phyloP scores from a whole-genome alignment of 2,329 filamentous ascomycete genomes.

The Endocalyx cinctus region DNA sequence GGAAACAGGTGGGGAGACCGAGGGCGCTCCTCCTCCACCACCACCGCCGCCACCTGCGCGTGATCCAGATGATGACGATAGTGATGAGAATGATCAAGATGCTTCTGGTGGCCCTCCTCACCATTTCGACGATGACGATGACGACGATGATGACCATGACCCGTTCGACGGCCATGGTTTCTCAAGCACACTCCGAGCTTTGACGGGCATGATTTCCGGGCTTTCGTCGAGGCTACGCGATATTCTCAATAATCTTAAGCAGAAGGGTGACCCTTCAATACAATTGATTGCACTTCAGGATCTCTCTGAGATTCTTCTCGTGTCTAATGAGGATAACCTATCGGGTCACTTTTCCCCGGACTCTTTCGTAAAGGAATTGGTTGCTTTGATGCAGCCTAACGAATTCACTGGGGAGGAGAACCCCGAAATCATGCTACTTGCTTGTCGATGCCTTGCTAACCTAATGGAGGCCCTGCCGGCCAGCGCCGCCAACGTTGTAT shows the following conservation, averaged over 20 bases:
- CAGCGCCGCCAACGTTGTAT: slow-evolving; percentile 92
- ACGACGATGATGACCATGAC: slow-evolving; percentile 61
- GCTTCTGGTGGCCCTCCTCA: too few relatives aligned
- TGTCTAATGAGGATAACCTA: slow-evolving; percentile 95
- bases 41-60: slow-evolving; percentile 39
- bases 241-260: slow-evolving; percentile 68
- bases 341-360: slow-evolving; percentile 94
- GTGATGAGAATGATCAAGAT: slow-evolving; percentile 39
- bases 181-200: slow-evolving; percentile 75
- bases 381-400: slow-evolving; percentile 84
- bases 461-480: slow-evolving; percentile 94
- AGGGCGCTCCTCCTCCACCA: slow-evolving; percentile 37
- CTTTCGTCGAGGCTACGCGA: slow-evolving; percentile 75
- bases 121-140: slow-evolving; percentile 51
- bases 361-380: slow-evolving; percentile 90
- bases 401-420: slow-evolving; percentile 81
- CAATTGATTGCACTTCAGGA: slow-evolving; percentile 92
- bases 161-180: slow-evolving; percentile 62
- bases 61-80: slow-evolving; percentile 32
- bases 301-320: slow-evolving; percentile 84
- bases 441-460: slow-evolving; percentile 92
- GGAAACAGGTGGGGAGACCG: slow-evolving; percentile 41
- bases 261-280: slow-evolving; percentile 78
- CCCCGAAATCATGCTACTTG: slow-evolving; percentile 93
- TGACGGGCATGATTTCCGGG: slow-evolving; percentile 89